Conservation (phyloP, 2,329 filamentous ascomycete genomes). For the Ophiocordyceps camponoti-rufipedis region DNA sequence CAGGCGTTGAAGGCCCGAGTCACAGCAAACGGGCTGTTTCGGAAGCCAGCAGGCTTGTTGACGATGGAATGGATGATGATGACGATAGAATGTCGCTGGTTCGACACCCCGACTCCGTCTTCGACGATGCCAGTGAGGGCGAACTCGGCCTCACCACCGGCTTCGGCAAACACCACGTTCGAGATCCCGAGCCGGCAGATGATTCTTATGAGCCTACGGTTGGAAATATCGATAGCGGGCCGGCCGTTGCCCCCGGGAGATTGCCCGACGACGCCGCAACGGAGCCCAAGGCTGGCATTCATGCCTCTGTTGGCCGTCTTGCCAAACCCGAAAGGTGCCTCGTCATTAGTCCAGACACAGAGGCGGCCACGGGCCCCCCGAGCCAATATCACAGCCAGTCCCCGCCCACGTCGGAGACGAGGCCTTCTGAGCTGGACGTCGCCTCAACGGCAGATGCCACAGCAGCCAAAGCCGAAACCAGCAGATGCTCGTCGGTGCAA, state of each 20-base stretch:
- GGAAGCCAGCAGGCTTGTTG: constrained; percentile 1
- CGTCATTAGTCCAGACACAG: constrained; percentile 21
- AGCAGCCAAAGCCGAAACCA: constrained; percentile 10
- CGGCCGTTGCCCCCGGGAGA: neutral
- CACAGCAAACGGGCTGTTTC: neutral
- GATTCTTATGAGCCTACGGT: neutral
- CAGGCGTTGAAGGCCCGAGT: constrained; percentile 5
- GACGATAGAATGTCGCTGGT: constrained; percentile 17
- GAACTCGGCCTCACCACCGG: neutral
- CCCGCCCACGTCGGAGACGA: constrained; percentile 30
- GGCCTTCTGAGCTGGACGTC: constrained; percentile 29
- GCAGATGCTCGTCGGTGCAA: constrained; percentile 16
- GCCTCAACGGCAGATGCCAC: constrained; percentile 18
- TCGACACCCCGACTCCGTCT: constrained; percentile 10
- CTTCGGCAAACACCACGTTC: neutral
- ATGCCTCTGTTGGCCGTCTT: neutral
- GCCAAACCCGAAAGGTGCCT: neutral
- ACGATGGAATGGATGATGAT: constrained; percentile 11
- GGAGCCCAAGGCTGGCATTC: neutral
- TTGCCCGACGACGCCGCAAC: neutral
- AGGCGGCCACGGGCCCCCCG: constrained; percentile 21
- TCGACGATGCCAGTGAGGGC: constrained; percentile 2
- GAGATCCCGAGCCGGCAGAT: neutral
- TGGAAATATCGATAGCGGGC: neutral
- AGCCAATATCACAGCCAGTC: constrained; percentile 28